Conservation (phyloP, 169 alveolate genomes). For the Eimeria praecox region DNA sequence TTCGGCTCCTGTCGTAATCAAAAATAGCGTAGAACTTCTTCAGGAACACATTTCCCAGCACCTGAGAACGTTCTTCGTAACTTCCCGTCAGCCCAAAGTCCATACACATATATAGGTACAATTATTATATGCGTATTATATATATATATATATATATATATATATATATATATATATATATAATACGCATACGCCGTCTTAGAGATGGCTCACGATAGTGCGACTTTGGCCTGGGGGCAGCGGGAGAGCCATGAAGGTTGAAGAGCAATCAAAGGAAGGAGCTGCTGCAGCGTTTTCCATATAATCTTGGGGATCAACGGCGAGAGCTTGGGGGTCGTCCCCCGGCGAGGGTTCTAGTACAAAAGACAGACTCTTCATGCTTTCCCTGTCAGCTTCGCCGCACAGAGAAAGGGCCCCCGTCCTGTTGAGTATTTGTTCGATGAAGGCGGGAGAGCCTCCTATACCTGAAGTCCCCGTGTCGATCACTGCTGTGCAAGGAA, state of each 20-base stretch:
- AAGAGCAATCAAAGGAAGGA: slow-evolving; percentile 21
- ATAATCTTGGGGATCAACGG: slow-evolving; percentile 18
- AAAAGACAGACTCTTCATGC: slow-evolving; percentile 23
- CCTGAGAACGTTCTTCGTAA: background rate
- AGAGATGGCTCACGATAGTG: slow-evolving; percentile 7
- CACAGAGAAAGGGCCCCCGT: slow-evolving; percentile 13
- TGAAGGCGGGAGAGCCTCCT: slow-evolving; percentile 21
- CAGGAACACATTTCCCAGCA: slow-evolving; percentile 36
- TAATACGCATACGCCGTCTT: background rate
- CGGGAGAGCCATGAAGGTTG: slow-evolving; percentile 40
- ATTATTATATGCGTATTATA: background rate
- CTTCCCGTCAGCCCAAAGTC: background rate
- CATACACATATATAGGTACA: background rate
- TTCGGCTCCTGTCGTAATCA: slow-evolving; percentile 19
- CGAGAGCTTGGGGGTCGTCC: background rate
- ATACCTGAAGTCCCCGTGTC: slow-evolving; percentile 70
- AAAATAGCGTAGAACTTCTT: slow-evolving; percentile 25
- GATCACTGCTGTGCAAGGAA: slow-evolving; percentile 46
- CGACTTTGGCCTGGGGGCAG: slow-evolving; percentile 62
- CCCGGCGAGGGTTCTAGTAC: slow-evolving; percentile 19
- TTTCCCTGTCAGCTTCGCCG: background rate
- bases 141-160: too few relatives aligned
- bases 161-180: background rate
- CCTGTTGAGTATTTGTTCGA: background rate
- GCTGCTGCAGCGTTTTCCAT: background rate